phyloP scores from a whole-genome alignment of 805 yeast species.

The Metschnikowia borealis region DNA sequence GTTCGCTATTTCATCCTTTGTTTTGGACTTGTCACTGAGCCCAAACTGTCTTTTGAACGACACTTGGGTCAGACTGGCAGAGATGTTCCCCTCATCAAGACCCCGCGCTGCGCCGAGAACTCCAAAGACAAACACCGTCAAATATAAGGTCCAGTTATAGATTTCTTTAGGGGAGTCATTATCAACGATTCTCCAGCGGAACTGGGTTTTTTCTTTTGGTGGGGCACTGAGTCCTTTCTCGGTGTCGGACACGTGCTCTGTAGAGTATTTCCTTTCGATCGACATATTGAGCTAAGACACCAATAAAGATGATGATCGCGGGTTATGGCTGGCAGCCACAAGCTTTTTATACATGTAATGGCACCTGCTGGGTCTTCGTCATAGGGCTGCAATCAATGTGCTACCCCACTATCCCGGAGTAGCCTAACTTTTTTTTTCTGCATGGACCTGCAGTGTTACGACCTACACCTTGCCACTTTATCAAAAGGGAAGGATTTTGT shows the following conservation, averaged over 20 bases:
- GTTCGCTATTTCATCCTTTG: slow-evolving; percentile 38
- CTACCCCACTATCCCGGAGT: slow-evolving; percentile 4
- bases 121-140: slow-evolving; percentile 49
- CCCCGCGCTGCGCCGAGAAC: slow-evolving; percentile 56
- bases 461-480: not conserved
- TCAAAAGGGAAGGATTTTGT: too few relatives aligned
- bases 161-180: slow-evolving; percentile 42
- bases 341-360: not conserved
- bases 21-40: slow-evolving; percentile 34
- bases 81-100: slow-evolving; percentile 51
- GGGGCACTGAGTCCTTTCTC: not conserved
- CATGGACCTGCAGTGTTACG: not conserved
- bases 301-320: not conserved
- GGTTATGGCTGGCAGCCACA: not conserved
- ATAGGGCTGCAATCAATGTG: not conserved
- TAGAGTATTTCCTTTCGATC: slow-evolving; percentile 1
- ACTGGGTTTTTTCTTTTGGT: slow-evolving; percentile 3
- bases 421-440: not conserved
- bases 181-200: slow-evolving; percentile 25
- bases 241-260: not conserved
- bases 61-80: slow-evolving; percentile 43
- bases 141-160: slow-evolving; percentile 43
- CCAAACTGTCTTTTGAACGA: slow-evolving; percentile 44
- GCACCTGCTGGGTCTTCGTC: too few relatives aligned
- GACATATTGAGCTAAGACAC: not conserved